phyloP scores from a whole-genome alignment of 2,329 filamentous ascomycete species.

The Grosmannia clavigera region DNA sequence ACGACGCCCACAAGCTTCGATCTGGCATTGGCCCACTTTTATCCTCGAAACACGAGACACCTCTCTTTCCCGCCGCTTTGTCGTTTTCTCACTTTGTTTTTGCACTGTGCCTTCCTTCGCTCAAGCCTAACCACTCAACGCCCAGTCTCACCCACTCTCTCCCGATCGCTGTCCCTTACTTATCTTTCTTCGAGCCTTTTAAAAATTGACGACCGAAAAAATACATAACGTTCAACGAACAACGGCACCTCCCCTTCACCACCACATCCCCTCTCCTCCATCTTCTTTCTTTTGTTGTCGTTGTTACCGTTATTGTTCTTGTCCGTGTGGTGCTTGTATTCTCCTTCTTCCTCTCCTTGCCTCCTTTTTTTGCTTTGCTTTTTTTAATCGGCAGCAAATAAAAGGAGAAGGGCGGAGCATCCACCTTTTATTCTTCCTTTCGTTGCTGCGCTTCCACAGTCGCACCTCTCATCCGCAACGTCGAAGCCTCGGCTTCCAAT shows the following conservation, averaged over 20 bases:
- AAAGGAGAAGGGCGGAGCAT: neutral
- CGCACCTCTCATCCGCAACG: neutral
- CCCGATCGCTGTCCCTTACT: neutral
- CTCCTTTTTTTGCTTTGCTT: neutral
- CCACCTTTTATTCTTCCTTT: neutral
- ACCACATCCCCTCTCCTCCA: neutral
- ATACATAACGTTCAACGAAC: neutral
- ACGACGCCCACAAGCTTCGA: neutral
- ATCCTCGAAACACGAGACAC: neutral
- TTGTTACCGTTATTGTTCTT: neutral
- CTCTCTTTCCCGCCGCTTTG: neutral
- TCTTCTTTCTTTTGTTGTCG: neutral
- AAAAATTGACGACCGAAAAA: neutral
- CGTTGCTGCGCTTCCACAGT: neutral
- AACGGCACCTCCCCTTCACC: neutral
- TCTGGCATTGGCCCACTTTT: neutral
- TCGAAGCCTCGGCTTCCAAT: neutral
- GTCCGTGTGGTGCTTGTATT: neutral
- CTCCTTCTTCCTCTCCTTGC: neutral
- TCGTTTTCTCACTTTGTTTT: neutral
- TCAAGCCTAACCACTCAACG: neutral
- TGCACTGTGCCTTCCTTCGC: neutral
- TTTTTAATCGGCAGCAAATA: neutral
- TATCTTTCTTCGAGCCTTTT: neutral
- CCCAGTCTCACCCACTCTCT: slow-evolving; percentile 1